Evolutionary conservation across 768 basidiomycete species (phyloP), one percentile per base, ranked within the genome.

Genomic region (Boletus tylopilopsis): DNA sequence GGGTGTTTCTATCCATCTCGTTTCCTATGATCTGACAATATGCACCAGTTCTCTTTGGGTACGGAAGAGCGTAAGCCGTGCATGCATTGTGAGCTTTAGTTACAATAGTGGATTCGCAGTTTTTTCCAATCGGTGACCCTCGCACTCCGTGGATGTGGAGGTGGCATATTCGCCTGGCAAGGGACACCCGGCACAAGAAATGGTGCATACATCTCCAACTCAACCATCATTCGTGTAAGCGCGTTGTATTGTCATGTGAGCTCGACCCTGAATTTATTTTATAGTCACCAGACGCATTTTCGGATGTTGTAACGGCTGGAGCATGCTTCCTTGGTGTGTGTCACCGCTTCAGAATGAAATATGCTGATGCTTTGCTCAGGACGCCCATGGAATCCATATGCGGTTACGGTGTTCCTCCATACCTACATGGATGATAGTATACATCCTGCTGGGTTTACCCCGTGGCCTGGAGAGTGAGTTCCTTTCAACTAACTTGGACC

Each of bases 101-200:
- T 18, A 23, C n/a, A 8, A 24, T 7, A 3, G 1, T 13, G n/a
- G 32, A 42, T 12, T 40, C 38, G 24, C 2, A 82, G 82, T 3
- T 84, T 77, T 78, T 84, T 85, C 56, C 76, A 84, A 55, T 76
- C 76, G 18, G 66, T 76, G 13, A 75, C 74, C 18, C 68, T 87
- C 2, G 82, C 84, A 4, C 82, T 79, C 46, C 76, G 84, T 18
- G 83, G 72, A 0, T 84, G 81, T 48, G 84, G 83, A 0, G 85
- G 84, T 3, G 82, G 81, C 1, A 72, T 85, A 15, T 76, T 76
- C 10, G 84, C 84, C 0, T 85, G 84, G 84, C 76, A 75, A 46
- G 82, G 84, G 4, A 76, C 74, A 15, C 4, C 9, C 15, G 51
- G 47, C 18, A 15, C 78, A 71, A 9, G 70, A 68, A 2, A 77